phyloP scores from a whole-genome alignment of 108 stramenopile species.

The Nitzschia sp. region DNA sequence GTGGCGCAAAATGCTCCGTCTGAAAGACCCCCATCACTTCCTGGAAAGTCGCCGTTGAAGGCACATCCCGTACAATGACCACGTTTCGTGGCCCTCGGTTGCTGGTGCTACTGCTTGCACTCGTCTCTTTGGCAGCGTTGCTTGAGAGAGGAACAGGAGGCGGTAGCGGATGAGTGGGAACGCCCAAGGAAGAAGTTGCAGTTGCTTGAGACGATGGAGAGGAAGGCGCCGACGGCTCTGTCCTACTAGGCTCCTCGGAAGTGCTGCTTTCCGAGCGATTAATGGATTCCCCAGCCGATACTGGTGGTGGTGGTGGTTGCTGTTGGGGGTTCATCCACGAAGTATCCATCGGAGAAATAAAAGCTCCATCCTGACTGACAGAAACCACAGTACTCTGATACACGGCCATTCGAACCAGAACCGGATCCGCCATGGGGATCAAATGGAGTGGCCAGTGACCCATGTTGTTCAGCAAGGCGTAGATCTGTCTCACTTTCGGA shows the following conservation, averaged over 20 bases:
- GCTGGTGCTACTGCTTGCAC: neutral
- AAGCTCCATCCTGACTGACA: constrained; percentile 52
- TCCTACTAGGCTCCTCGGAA: neutral
- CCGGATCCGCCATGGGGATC: constrained; percentile 33
- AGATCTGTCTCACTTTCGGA: constrained; percentile 59
- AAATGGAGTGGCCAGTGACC: constrained; percentile 3
- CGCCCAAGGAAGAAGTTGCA: constrained; percentile 4
- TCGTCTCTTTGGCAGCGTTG: neutral
- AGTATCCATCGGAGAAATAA: constrained; percentile 43
- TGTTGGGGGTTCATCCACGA: neutral
- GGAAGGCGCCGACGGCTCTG: constrained; percentile 10
- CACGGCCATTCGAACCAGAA: constrained; percentile 40
- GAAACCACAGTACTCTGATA: constrained; percentile 42
- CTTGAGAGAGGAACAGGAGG: neutral
- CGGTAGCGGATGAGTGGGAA: constrained; percentile 18
- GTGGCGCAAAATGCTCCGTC: neutral
- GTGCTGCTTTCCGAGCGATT: neutral
- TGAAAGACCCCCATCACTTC: neutral
- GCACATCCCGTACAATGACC: neutral
- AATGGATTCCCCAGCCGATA: too few species aligned
- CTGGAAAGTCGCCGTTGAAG: neutral
- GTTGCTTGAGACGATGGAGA: constrained; percentile 20
- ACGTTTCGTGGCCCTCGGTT: neutral
- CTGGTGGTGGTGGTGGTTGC: too few species aligned
- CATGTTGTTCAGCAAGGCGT: constrained; percentile 10